Evolutionary conservation across 768 basidiomycete species (phyloP).

Genomic region (Russula ochroleuca): DNA sequence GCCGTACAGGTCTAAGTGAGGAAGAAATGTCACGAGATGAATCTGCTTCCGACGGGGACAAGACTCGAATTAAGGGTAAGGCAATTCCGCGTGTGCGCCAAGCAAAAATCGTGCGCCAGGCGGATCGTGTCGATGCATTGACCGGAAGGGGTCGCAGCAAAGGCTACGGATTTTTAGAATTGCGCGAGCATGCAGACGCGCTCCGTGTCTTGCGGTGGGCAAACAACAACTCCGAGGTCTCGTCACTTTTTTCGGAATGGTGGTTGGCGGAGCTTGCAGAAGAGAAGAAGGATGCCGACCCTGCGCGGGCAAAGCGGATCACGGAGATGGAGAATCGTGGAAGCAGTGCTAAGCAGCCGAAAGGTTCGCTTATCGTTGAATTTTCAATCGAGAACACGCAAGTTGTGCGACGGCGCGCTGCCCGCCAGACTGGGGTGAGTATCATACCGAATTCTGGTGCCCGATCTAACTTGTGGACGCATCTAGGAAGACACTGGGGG

Average conservation of each 20-base stretch:
- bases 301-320: conserved; percentile 55
- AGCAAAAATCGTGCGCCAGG: conserved; percentile 86
- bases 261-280: conserved; percentile 73
- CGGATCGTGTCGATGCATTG: conserved; percentile 82
- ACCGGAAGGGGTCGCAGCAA: conserved; percentile 85
- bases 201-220: conserved; percentile 89
- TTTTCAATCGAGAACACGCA: conserved; percentile 95
- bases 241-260: conserved; percentile 68
- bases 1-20: conserved; percentile 53
- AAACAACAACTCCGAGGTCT: conserved; percentile 78
- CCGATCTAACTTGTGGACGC: neutral
- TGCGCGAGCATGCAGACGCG: conserved; percentile 84
- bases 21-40: conserved; percentile 58
- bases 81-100: conserved; percentile 45
- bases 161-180: conserved; percentile 95
- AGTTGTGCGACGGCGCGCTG: conserved; percentile 73
- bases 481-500: conserved; percentile 5
- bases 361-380: conserved; percentile 74
- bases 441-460: neutral
- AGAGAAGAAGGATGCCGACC: conserved; percentile 44
- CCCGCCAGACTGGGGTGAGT: conserved; percentile 43
- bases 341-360: conserved; percentile 42
- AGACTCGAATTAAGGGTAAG: conserved; percentile 32
- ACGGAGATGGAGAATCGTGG: conserved; percentile 46
- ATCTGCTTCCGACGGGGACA: conserved; percentile 30